Evolutionary conservation across 78 protist genomes (phyloP).

Genomic region (Dictyostelium firmibasis): DNA sequence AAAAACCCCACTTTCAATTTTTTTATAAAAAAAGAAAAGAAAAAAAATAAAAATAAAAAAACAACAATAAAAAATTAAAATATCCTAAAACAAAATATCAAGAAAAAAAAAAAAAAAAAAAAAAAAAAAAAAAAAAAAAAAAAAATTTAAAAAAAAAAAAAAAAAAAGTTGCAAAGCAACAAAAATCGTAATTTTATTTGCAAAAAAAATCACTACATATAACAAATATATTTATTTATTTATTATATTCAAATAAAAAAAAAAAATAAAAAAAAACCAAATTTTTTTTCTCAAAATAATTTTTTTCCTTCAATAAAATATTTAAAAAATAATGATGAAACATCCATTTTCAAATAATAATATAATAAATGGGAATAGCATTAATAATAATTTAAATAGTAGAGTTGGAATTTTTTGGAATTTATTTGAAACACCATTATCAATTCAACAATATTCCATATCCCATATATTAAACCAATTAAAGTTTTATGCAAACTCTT

Average conservation of each 20-base stretch:
- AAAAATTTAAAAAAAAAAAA: no score
- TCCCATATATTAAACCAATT: not conserved
- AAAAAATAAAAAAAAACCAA: no score
- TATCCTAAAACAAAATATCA: not conserved
- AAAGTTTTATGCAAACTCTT: not conserved
- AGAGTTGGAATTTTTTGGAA: constrained; percentile 57
- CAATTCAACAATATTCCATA: not conserved
- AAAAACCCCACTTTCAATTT: not conserved
- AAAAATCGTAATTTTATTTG: not conserved
- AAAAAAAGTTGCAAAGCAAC: not conserved
- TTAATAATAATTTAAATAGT: not conserved
- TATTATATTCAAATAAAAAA: no score
- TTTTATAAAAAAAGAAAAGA: no score
- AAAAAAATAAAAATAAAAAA: not conserved
- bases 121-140: constrained; percentile 3
- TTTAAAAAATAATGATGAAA: not conserved
- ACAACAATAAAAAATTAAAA: not conserved
- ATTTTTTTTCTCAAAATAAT: no score
- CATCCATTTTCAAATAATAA: not conserved
- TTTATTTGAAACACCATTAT: constrained; percentile 17
- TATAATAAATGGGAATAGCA: not conserved
- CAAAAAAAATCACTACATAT: not conserved
- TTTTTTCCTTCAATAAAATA: not conserved
- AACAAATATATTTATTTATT: not conserved
- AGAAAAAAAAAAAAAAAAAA: not conserved